Evolutionary conservation across 2,329 filamentous ascomycete genomes (phyloP), one percentile per base, ranked within the genome.

Genomic region (Arthrinium phaeospermum): DNA sequence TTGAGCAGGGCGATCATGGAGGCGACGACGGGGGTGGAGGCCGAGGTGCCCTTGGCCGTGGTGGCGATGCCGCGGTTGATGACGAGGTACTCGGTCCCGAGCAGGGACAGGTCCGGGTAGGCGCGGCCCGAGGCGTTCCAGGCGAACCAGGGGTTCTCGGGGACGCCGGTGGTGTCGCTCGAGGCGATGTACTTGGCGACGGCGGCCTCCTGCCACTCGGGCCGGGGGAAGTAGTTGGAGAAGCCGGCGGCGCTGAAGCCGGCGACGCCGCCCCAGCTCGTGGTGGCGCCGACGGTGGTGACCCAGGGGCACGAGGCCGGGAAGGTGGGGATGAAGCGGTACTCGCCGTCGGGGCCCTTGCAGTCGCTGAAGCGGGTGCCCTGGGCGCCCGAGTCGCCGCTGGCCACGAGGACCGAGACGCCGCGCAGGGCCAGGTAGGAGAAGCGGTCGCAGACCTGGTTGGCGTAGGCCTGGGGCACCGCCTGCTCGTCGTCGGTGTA

Each of bases 401-500:
- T 88, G 14, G 86, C 86, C 78, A 91, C 90, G 71, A 93, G 84
- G 19, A 93, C 83, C 0, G 88, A 88, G 22, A 92, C 88, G 4
- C 91, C 91, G 22, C 91, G 88, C 0, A 88, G 87, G n/a, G 89
- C 90, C 14, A 93, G 86, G 76, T 91, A 88, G 7, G 87, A 89
- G 73, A 92, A 90, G 64, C 90, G 83, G 75, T 85, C 84, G 82
- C 91, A 93, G 10, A 89, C 87, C 22, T 86, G 83, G 67, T 84
- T 83, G 12, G 89, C 87, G 76, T 92, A 93, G 7, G 85, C 83
- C 16, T 81, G 78, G 0, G 91, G 91, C 0, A 93, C 85, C 3
- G 85, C 88, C 80, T 90, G 89, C 80, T 93, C 91, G 53, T 90
- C 84, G 74, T 93, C 91, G 24, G 89, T 90, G 76, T 93, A 93